Evolutionary conservation across 1,139 yeast species (phyloP).

Genomic region (Casaregolazyma lundiana): DNA sequence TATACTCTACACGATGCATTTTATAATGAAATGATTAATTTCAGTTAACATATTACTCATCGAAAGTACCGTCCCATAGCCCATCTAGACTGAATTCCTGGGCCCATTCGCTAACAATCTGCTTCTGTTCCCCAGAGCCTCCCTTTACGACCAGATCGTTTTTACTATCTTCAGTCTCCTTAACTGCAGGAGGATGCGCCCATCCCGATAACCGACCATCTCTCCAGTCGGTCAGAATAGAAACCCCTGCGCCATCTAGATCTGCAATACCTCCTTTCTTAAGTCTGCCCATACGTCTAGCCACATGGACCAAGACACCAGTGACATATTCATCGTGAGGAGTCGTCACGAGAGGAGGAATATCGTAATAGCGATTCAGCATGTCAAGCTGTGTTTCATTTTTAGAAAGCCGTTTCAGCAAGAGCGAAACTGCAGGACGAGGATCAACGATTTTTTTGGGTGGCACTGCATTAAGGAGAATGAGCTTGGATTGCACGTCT

Average conservation of each 20-base stretch:
- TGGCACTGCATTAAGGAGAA: slow-evolving; percentile 84
- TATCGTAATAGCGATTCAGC: slow-evolving; percentile 63
- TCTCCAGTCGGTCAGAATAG: slow-evolving; percentile 92
- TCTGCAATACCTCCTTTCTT: slow-evolving; percentile 94
- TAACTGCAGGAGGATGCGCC: slow-evolving; percentile 62
- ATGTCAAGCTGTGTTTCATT: slow-evolving; percentile 64
- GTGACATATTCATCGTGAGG: slow-evolving; percentile 43
- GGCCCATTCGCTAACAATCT: slow-evolving; percentile 85
- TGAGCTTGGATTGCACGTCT: slow-evolving; percentile 83
- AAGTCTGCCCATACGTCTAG: slow-evolving; percentile 87
- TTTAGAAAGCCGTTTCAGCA: slow-evolving; percentile 65
- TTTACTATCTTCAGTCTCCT: slow-evolving; percentile 24
- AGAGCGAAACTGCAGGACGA: slow-evolving; percentile 68
- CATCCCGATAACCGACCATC: slow-evolving; percentile 93
- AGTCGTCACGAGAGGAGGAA: slow-evolving; percentile 71
- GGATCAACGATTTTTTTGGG: slow-evolving; percentile 86
- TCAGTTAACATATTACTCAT: slow-evolving; percentile 7
- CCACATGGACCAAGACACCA: slow-evolving; percentile 85
- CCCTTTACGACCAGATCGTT: slow-evolving; percentile 17
- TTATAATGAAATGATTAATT: too few species aligned
- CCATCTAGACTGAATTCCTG: slow-evolving; percentile 90
- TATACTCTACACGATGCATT: too few species aligned
- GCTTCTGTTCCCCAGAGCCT: slow-evolving; percentile 31
- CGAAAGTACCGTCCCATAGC: slow-evolving; percentile 37
- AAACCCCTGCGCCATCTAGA: slow-evolving; percentile 74